Evolutionary conservation across 2,329 filamentous ascomycete genomes (phyloP), one percentile per base, ranked within the genome.

Genomic region (Venturia asperata): DNA sequence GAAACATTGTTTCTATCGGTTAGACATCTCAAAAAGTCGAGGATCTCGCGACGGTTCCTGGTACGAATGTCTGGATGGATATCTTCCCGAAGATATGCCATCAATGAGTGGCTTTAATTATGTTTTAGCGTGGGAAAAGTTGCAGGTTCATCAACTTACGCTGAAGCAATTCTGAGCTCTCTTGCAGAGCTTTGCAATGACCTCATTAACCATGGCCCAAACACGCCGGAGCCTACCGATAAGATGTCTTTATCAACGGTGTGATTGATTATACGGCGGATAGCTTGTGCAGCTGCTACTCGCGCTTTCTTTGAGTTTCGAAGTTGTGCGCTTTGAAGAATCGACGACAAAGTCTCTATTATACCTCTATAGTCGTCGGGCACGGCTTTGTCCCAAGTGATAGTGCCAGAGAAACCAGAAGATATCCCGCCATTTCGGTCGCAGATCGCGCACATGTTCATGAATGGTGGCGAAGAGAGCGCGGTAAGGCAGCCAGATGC

Each of bases 131-230:
- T 69, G 13, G 68, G 55, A 68, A 47, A 34, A 13, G 3, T 13
- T 30, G 45, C 11, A 17, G 37, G 49, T 30, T 27, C 11, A 27
- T 17, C 68, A 68, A 73, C 77, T 71, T 79, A 88, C 80, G 88
- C 89, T 66, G 92, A 89, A 45, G 88, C 88, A 70, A 97, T 84
- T 41, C 93, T 87, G 37, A 97, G 79, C 73, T 97, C 94, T 72
- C 93, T 85, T 24, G 91, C 76, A 1, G 92, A 95, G 74, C 92
- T 96, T 68, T 88, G 87, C 47, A 97, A 79, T 0, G 89, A 91
- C 69, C 88, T 85, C 5, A 97, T 78, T 71, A 91, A 92, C 84
- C 90, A 93, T 71, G 92, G 87, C 0, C 90, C 92, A 49, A 91
- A 77, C 0, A 78, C 74, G 10, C 90, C 92, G 1, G 77, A 79